phyloP scores from a whole-genome alignment of 352 stramenopile genomes.

The Phytophthora idaei region DNA sequence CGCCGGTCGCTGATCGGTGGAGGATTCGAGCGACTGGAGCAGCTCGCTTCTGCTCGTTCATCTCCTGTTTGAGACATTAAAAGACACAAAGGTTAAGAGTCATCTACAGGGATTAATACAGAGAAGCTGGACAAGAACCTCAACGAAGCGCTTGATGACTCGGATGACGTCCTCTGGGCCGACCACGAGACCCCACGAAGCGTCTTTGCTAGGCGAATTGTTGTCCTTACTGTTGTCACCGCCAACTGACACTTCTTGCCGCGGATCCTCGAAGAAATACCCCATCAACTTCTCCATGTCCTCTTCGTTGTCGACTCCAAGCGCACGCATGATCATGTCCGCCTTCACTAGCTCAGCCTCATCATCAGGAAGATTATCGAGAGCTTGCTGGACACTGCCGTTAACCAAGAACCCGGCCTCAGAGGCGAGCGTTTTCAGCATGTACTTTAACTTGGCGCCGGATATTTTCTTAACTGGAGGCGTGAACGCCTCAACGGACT shows the following conservation, averaged over 20 bases:
- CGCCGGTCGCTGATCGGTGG: constrained; percentile 33
- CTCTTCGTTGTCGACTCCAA: constrained; percentile 87
- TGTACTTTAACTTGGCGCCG: constrained; percentile 85
- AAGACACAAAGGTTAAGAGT: too few relatives aligned
- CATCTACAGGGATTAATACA: not conserved
- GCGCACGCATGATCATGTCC: constrained; percentile 86
- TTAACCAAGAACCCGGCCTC: constrained; percentile 92
- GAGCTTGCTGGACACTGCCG: constrained; percentile 70
- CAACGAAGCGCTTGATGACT: constrained; percentile 89
- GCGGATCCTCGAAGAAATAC: constrained; percentile 77
- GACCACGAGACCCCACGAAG: constrained; percentile 70
- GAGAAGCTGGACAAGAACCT: constrained; percentile 42
- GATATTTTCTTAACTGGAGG: constrained; percentile 68
- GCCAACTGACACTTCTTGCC: constrained; percentile 45
- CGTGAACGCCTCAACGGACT: constrained; percentile 58
- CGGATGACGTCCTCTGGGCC: constrained; percentile 87
- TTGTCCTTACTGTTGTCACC: constrained; percentile 27
- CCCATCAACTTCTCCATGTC: constrained; percentile 87
- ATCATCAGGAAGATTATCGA: constrained; percentile 76
- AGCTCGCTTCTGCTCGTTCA: constrained; percentile 74
- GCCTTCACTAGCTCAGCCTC: constrained; percentile 86
- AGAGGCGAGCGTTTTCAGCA: constrained; percentile 84
- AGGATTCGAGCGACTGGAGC: constrained; percentile 54
- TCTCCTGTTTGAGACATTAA: constrained; percentile 40
- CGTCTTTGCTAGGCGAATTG: constrained; percentile 11